Base-by-base conservation (phyloP, 345 rosid species). In the Rhodomyrtus tomentosa region DNA sequence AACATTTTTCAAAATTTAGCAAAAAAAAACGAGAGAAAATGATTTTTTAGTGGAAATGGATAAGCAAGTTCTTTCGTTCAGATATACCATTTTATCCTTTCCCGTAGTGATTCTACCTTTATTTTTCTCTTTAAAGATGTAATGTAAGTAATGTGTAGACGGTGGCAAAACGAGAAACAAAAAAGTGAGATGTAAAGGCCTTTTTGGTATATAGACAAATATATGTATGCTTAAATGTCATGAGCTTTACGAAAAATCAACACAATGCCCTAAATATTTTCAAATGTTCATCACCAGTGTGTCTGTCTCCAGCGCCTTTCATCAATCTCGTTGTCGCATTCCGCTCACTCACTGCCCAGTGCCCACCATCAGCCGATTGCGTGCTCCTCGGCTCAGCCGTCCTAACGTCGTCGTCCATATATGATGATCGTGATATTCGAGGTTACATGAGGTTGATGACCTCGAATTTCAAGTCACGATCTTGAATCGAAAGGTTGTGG, bases 381-480 rank as follows among this genome's bases (percentile, higher is more conserved):
- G 5, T 27, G 20, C 38, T 58, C 38, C 72, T 58, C 1, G 38
- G 38, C 0, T 0, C 0, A 10, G 0, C 38, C 38, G 27, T 58
- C 36, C 38, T 58, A 1, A 3, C 10, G 72, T 58, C 16, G 1
- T 27, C 27, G 21, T 27, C 16, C 38, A 27, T 58, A 9, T 58
- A 18, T 12, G 3, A 27, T 27, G 36, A 9, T 58, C 20, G 14
- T 59, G 73, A 59, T 59, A 29, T 29, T 29, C 1, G 5, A 29
- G 21, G 40, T 59, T 4, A 3, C 11, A 29, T 15, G 40, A 29
- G 40, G 73, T 29, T 59, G 73, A 59, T 29, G 38, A 3, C 4
- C 73, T 59, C 0, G 5, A 5, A 59, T 6, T 59, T 29, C 38
- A 27, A 29, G 73, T 27, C 40, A 59, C 8, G 21, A 29, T 3